These are phyloP conservation scores for Zizania palustris DNA, from an alignment of 202 grass and related monocot species.

Conservation along the genomic window DNA sequence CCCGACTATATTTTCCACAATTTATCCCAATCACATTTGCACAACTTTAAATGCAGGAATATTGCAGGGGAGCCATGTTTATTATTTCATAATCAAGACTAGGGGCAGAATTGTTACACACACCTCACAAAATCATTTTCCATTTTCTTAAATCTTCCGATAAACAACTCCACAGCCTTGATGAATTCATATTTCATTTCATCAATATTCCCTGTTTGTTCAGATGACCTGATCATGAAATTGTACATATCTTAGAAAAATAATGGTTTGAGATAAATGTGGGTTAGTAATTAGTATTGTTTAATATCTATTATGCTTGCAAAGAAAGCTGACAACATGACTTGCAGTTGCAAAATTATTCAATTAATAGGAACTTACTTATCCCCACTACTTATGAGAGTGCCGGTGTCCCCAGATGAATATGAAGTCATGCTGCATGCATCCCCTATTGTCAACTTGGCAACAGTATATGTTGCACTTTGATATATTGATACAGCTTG, in stretches of 20 bases:
- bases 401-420: not conserved
- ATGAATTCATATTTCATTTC: conserved; percentile 60
- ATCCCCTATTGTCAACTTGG: conserved; percentile 72
- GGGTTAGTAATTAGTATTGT: not conserved
- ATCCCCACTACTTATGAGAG: conserved; percentile 56
- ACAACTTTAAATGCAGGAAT: too few relatives aligned
- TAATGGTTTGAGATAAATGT: not conserved
- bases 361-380: conserved; percentile 58
- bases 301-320: not conserved
- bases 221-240: conserved; percentile 53
- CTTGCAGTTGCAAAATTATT: not conserved
- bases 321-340: not conserved
- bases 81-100: too few relatives aligned
- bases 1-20: too few relatives aligned
- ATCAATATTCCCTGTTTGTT: conserved; percentile 45
- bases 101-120: not conserved
- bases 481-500: conserved; percentile 75
- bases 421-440: conserved; percentile 74
- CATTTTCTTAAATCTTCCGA: conserved; percentile 75
- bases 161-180: conserved; percentile 70
- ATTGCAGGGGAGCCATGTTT: too few relatives aligned
- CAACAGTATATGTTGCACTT: conserved; percentile 62
- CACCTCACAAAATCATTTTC: conserved; percentile 86
- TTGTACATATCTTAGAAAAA: not conserved
- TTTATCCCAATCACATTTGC: too few relatives aligned